Evolutionary conservation across 2,329 filamentous ascomycete species (phyloP), one percentile per base, ranked within the genome.

Genomic region (Coniochaeta sp.): DNA sequence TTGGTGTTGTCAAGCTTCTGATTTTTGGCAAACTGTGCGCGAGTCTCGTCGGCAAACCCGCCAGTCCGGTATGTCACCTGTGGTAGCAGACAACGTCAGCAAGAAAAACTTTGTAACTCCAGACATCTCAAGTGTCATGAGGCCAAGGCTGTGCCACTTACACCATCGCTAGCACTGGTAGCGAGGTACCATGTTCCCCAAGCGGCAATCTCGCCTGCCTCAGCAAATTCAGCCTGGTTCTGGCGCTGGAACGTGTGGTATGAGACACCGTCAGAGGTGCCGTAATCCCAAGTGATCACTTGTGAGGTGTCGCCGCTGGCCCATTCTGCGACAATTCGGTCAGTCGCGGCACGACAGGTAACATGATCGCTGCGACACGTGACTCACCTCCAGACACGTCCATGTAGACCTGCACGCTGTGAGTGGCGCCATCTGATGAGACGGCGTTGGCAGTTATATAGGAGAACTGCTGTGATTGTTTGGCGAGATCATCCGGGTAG

Each of bases 101-200:
- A 52, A 63, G 56, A 26, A 9, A n/a, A 6, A 13, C 33, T 2
- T 6, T 14, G 4, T 48, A 13, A 14, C 18, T 7, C 38, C 18
- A 6, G n/a, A 14, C 5, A 18, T 38, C 16, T 38, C 33, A 18
- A 6, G 33, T 22, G 33, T 16, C 6, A 38, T 22, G 9, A 7
- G 10, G 42, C 26, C 7, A 16, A 26, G 6, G 14, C 28, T 20
- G 14, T 50, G 8, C 26, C 8, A 67, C 71, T 62, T 65, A 73
- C 71, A 22, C 75, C 75, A 18, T 66, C 62, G 13, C 75, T 64
- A 50, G 76, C 72, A 24, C 82, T 79, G 3, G 81, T 90, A 12
- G 86, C 83, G 65, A 91, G 90, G 66, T 88, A 84, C 70, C 91
- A 80, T 49, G 80, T 83, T 2, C 90, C 90, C 90, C 90, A 95